Conservation (phyloP, 2,329 filamentous ascomycete genomes). For the Fusarium papillatum region DNA sequence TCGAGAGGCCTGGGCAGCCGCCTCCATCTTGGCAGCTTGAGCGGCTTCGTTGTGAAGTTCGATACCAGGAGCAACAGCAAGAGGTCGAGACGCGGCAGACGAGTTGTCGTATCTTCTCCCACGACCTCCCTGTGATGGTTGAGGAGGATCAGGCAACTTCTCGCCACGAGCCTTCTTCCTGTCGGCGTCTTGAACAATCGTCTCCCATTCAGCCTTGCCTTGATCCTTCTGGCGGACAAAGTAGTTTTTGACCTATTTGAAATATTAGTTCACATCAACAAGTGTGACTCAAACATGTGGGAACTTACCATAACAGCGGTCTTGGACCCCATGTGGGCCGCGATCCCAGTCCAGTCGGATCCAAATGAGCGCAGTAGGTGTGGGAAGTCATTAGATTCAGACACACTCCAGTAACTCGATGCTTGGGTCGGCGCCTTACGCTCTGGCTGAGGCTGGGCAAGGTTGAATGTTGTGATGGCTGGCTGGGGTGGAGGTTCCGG, state of each 20-base stretch:
- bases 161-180: conserved; percentile 68
- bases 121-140: conserved; percentile 63
- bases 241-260: conserved; percentile 75
- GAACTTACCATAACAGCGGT: conserved; percentile 84
- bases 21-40: conserved; percentile 60
- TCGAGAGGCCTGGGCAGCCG: conserved; percentile 47
- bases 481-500: conserved; percentile 66
- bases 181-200: conserved; percentile 72
- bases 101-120: conserved; percentile 65
- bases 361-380: conserved; percentile 81
- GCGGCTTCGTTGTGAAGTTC: conserved; percentile 62
- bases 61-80: conserved; percentile 60
- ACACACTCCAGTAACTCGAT: conserved; percentile 91
- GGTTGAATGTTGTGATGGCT: conserved; percentile 64
- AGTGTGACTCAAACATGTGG: neutral
- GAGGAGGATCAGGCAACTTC: conserved; percentile 70
- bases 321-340: conserved; percentile 85
- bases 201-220: conserved; percentile 70
- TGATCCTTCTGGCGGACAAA: conserved; percentile 74
- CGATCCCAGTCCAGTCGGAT: conserved; percentile 83
- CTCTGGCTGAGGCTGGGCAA: conserved; percentile 60
- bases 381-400: conserved; percentile 83
- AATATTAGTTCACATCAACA: conserved; percentile 18
- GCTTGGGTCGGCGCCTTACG: conserved; percentile 70
- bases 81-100: conserved; percentile 52